Evolutionary conservation across 805 yeast genomes (phyloP).

Genomic region (Barnettozyma wickerhamii): DNA sequence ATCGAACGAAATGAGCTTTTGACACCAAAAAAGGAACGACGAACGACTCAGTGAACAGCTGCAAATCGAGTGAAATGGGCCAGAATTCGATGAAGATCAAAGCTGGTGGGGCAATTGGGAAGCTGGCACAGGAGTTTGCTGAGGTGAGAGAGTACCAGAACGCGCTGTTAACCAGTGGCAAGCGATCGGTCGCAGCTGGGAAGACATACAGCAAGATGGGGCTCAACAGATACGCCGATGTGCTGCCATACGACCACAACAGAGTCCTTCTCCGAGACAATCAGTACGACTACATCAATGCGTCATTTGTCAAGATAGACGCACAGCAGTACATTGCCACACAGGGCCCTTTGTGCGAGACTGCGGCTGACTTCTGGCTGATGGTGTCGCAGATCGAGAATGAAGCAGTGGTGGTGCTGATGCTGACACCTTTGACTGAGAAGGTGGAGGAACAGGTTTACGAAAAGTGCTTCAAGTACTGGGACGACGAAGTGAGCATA

Average conservation of each 20-base stretch:
- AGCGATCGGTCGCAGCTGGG: neutral
- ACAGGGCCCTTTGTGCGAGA: slow-evolving; percentile 74
- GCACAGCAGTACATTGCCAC: slow-evolving; percentile 52
- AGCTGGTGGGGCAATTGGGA: no score
- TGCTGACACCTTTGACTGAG: slow-evolving; percentile 76
- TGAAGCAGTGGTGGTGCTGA: slow-evolving; percentile 56
- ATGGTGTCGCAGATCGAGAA: slow-evolving; percentile 62
- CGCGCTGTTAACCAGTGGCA: neutral
- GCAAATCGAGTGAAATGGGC: no score
- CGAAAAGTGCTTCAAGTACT: slow-evolving; percentile 77
- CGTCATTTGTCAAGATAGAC: slow-evolving; percentile 13
- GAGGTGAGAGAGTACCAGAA: slow-evolving; percentile 1
- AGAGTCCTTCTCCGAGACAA: slow-evolving; percentile 40
- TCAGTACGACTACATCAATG: slow-evolving; percentile 23
- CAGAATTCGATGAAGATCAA: neutral
- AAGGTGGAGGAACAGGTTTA: slow-evolving; percentile 36
- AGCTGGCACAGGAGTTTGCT: slow-evolving; percentile 1
- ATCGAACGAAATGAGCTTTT: no score
- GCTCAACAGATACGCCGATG: slow-evolving; percentile 54
- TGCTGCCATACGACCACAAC: slow-evolving; percentile 61
- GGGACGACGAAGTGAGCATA: slow-evolving; percentile 47
- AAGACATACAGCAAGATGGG: neutral
- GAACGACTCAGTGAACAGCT: no score
- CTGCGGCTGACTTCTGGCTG: slow-evolving; percentile 87
- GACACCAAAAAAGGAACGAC: no score